Conservation (phyloP, 441 rosid species). For the Arabidopsis hybrid region DNA sequence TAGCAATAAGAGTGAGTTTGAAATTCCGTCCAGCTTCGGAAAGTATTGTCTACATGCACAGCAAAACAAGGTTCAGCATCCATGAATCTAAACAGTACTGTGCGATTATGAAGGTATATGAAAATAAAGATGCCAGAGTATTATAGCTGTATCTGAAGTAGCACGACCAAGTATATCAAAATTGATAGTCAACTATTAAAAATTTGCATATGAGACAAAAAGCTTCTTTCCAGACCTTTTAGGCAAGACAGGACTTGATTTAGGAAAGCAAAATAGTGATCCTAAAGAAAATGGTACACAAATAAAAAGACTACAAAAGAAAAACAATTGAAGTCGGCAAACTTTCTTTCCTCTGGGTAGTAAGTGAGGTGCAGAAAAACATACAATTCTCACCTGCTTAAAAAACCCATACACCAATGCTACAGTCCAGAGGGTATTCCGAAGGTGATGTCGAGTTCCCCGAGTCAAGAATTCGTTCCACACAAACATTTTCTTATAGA, state of each 20-base stretch:
- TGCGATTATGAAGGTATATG: constrained; percentile 9
- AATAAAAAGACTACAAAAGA: constrained; percentile 1
- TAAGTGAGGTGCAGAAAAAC: constrained; percentile 6
- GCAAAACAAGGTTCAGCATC: constrained; percentile 24
- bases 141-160: constrained; percentile 33
- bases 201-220: constrained; percentile 14
- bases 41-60: constrained; percentile 65
- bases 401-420: constrained; percentile 96
- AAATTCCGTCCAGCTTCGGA: constrained; percentile 77
- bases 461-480: constrained; percentile 99
- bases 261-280: neutral
- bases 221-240: constrained; percentile 18
- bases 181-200: neutral
- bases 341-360: constrained; percentile 11
- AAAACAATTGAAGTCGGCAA: neutral
- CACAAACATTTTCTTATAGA: constrained; percentile 95
- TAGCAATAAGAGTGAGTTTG: constrained; percentile 88
- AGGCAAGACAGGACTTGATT: constrained; percentile 26
- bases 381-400: constrained; percentile 73
- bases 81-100: constrained; percentile 11
- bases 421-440: constrained; percentile 93
- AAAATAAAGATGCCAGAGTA: constrained; percentile 17
- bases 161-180: constrained; percentile 18
- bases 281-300: constrained; percentile 11
- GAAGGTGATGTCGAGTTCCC: constrained; percentile 85